These are phyloP conservation scores for Mentha longifolia DNA, from an alignment of 257 asterid species.

Conservation along the genomic window DNA sequence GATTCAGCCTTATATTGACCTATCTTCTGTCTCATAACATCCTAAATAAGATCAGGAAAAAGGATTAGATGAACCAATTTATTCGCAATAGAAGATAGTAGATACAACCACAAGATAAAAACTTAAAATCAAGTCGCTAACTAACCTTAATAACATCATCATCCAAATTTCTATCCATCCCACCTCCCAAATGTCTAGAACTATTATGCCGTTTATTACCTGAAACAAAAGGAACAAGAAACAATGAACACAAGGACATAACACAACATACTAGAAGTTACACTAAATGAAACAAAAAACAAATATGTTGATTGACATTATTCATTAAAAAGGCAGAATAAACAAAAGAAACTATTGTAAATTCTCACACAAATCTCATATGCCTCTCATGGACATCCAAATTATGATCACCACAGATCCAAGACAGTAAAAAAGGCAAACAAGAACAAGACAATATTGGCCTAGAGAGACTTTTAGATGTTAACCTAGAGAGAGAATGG, in stretches of 20 bases:
- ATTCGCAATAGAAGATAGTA: background rate
- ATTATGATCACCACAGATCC: background rate
- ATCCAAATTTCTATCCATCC: slow-evolving; percentile 35
- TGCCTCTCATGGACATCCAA: slow-evolving; percentile 9
- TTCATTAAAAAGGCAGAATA: background rate
- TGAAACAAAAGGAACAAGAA: slow-evolving; percentile 32
- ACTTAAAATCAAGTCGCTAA: background rate
- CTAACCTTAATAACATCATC: slow-evolving; percentile 53
- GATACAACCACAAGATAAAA: background rate
- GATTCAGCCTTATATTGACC: slow-evolving; percentile 36
- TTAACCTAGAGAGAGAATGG: slow-evolving; percentile 49
- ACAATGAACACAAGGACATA: slow-evolving; percentile 14
- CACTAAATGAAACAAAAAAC: background rate
- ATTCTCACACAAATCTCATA: background rate
- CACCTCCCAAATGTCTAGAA: slow-evolving; percentile 35
- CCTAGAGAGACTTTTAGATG: slow-evolving; percentile 59
- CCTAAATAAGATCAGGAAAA: slow-evolving; percentile 28
- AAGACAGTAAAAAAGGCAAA: slow-evolving; percentile 1
- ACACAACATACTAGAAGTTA: background rate
- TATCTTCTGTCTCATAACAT: slow-evolving; percentile 34
- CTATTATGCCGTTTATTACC: slow-evolving; percentile 36
- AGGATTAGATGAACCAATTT: background rate
- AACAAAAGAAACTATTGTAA: background rate
- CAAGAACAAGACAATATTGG: slow-evolving; percentile 31
- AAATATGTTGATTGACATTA: background rate